Percentiles rank a stretch among this genome's conserved stretches.
Evolutionary conservation across 805 yeast genomes (phyloP).

Genomic region (Yarrowia osloensis): DNA sequence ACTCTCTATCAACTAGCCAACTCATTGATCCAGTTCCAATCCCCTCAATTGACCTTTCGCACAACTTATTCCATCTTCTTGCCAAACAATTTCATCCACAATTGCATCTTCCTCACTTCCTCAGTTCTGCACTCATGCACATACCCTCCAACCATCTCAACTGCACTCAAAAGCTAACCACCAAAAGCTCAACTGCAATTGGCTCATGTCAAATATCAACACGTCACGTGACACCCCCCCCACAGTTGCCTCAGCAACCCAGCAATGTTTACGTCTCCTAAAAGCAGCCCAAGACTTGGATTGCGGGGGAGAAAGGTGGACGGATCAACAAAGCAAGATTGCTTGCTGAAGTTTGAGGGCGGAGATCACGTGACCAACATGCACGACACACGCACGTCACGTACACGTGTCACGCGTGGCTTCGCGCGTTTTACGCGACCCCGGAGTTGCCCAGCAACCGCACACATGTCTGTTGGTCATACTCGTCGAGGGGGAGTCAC

Average conservation of each 20-base stretch:
- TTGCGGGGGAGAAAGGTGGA: too few relatives aligned
- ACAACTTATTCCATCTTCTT: too few relatives aligned
- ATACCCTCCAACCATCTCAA: too few relatives aligned
- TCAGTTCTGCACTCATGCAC: too few relatives aligned
- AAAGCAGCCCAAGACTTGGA: neutral
- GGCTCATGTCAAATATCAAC: too few relatives aligned
- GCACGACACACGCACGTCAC: neutral
- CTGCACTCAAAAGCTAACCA: too few relatives aligned
- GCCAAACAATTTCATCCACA: too few relatives aligned
- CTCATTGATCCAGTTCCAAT: too few relatives aligned
- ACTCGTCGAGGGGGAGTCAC: neutral
- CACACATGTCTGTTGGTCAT: neutral
- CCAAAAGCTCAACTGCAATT: neutral
- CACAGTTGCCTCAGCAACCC: too few relatives aligned
- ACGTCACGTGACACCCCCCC: too few relatives aligned
- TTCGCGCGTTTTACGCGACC: neutral
- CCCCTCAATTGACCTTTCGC: too few relatives aligned
- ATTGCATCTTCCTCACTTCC: too few relatives aligned
- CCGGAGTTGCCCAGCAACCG: neutral
- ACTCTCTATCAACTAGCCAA: neutral
- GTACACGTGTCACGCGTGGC: constrained; percentile 9
- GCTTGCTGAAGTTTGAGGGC: neutral
- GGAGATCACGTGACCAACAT: neutral
- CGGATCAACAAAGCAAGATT: neutral
- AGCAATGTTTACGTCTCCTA: neutral